phyloP scores from a whole-genome alignment of 352 stramenopile species.

The Sclerospora graminicola region DNA sequence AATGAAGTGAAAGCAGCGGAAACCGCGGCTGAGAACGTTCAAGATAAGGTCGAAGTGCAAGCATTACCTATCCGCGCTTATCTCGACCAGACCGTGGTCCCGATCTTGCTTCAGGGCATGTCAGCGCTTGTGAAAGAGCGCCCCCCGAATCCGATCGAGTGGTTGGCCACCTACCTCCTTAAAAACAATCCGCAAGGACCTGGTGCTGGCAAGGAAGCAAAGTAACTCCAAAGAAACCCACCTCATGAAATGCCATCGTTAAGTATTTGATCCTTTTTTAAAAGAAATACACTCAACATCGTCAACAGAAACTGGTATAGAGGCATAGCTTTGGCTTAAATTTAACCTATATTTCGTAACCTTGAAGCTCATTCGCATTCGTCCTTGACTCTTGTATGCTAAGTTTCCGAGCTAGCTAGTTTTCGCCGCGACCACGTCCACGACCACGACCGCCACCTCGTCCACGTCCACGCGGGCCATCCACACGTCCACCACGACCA shows the following conservation, averaged over 20 bases:
- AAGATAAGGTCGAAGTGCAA: constrained; percentile 88
- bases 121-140: constrained; percentile 96
- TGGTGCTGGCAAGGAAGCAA: constrained; percentile 32
- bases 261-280: constrained; percentile 12
- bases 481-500: constrained; percentile 24
- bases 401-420: constrained; percentile 21
- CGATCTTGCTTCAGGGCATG: constrained; percentile 97
- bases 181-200: constrained; percentile 93
- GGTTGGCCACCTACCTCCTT: constrained; percentile 92
- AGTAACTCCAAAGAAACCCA: constrained; percentile 38
- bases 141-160: constrained; percentile 95
- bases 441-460: constrained; percentile 29
- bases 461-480: constrained; percentile 22
- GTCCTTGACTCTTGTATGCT: not conserved
- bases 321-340: too few relatives aligned
- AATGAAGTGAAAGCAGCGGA: constrained; percentile 53
- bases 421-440: constrained; percentile 30
- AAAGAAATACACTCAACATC: not conserved
- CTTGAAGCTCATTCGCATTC: too few relatives aligned
- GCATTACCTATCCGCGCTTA: constrained; percentile 95
- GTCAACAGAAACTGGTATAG: too few relatives aligned
- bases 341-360: too few relatives aligned
- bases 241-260: too few relatives aligned
- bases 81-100: constrained; percentile 97
- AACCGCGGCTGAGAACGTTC: constrained; percentile 53